Base-by-base conservation (phyloP, 768 basidiomycete genomes). In the Pleurotus giganteus region DNA sequence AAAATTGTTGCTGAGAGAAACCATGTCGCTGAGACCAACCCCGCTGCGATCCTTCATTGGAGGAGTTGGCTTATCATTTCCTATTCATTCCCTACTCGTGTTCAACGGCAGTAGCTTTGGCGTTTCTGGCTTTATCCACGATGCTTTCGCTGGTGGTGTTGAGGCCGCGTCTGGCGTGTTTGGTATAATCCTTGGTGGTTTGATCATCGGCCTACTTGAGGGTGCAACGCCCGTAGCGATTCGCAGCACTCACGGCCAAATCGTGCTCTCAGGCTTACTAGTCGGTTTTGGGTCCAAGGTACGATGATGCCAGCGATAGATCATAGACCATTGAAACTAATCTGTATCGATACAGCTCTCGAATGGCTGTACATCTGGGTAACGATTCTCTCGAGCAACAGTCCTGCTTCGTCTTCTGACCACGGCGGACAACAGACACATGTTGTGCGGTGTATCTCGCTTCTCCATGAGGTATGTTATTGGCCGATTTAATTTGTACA, bases 321-420 rank as follows among this genome's bases (percentile, higher is more conserved):
- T 44, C n/a, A 24, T 47, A 26, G 28, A 53, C 64, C 29, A 56
- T 31, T 54, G 41, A n/a, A 17, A 47, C 26, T 21, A 46, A 27
- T 47, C 21, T 26, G 4, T 42, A 12, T 17, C 43, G 28, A 19
- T 37, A 19, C 53, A 84, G 84, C 63, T 85, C 50, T 72, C 78
- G 13, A 83, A 82, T 55, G 85, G 85, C 21, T 86, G 85, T 63
- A 85, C 85, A 9, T 86, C 84, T 15, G 84, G 84, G 83, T 84
- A 65, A 21, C 63, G 58, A 11, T 46, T 37, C 28, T 54, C 44
- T 49, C 12, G 4, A 12, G 3, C 21, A 28, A 9, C 31, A 26
- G 15, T 19, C 13, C 32, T 44, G 31, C 17, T 26, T 32, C 46
- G 11, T 39, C 21, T 39, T 53, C 43, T 58, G 26, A 42, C 23